phyloP scores from a whole-genome alignment of 2,329 filamentous ascomycete species.

The Westerdykella ornata region DNA sequence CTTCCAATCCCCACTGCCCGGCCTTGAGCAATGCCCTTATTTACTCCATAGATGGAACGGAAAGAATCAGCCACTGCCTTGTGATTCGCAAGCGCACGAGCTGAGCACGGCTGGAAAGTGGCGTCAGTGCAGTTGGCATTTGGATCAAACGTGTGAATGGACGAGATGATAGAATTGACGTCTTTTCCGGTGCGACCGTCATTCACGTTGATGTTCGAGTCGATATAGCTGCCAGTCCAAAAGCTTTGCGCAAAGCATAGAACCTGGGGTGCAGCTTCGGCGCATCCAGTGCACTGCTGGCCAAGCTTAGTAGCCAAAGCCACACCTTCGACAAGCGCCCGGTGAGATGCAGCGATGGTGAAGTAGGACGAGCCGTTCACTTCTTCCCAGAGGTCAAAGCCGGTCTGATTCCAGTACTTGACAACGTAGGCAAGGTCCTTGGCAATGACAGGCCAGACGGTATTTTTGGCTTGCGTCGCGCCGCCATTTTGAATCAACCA shows the following conservation, averaged over 20 bases:
- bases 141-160: conserved; percentile 60
- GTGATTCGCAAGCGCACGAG: conserved; percentile 58
- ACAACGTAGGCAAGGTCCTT: conserved; percentile 72
- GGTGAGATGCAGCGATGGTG: conserved; percentile 63
- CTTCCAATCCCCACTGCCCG: conserved; percentile 46
- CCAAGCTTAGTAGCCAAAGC: conserved; percentile 59
- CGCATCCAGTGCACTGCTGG: conserved; percentile 54
- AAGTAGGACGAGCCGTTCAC: conserved; percentile 72
- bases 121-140: conserved; percentile 57
- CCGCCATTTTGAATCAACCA: conserved; percentile 62
- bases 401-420: conserved; percentile 57
- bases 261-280: conserved; percentile 60
- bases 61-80: conserved; percentile 71
- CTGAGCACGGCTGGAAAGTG: conserved; percentile 73
- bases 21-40: conserved; percentile 56
- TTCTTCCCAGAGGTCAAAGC: conserved; percentile 80
- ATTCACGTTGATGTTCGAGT: conserved; percentile 59
- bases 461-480: conserved; percentile 34
- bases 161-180: conserved; percentile 56
- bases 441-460: conserved; percentile 65
- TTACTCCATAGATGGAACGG: conserved; percentile 62
- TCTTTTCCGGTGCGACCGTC: conserved; percentile 62
- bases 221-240: conserved; percentile 61
- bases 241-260: conserved; percentile 69
- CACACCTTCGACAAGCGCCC: conserved; percentile 58